Evolutionary conservation across 1,284 basidiomycete genomes (phyloP).

Genomic region (Athelia psychrophila): DNA sequence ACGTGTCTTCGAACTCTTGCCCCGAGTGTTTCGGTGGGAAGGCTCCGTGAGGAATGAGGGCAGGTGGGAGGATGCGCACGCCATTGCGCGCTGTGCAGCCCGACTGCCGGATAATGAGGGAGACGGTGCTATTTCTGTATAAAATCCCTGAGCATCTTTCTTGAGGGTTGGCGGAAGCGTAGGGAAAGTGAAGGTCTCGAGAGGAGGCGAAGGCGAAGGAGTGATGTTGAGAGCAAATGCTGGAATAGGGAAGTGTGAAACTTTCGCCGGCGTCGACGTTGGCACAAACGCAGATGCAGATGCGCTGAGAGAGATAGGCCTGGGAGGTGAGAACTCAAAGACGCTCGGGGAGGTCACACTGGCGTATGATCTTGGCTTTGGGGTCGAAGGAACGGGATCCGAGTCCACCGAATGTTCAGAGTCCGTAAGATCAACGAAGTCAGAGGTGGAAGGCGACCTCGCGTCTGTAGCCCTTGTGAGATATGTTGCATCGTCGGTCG

Average conservation of each 20-base stretch:
- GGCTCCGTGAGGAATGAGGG: conserved; percentile 23
- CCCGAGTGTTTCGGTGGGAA: conserved; percentile 13
- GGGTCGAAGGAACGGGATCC: conserved; percentile 23
- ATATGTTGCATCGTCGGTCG: not conserved
- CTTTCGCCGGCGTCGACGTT: conserved; percentile 9
- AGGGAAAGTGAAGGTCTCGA: conserved; percentile 13
- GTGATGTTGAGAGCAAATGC: conserved; percentile 7
- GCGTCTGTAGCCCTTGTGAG: not conserved
- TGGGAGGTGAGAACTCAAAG: conserved; percentile 21
- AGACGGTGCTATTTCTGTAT: conserved; percentile 17
- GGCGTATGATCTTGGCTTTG: conserved; percentile 22
- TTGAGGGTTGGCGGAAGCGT: conserved; percentile 21
- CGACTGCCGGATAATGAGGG: conserved; percentile 14
- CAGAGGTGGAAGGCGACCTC: not conserved
- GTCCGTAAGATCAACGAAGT: conserved; percentile 17
- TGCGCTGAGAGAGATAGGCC: conserved; percentile 27
- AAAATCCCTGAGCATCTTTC: conserved; percentile 32
- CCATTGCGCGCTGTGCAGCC: conserved; percentile 16
- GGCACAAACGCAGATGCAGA: conserved; percentile 28
- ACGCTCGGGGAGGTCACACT: conserved; percentile 13
- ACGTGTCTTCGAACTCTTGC: conserved; percentile 23
- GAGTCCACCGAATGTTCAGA: conserved; percentile 25
- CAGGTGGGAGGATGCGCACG: conserved; percentile 17
- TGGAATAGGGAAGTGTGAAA: conserved; percentile 16
- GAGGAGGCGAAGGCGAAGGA: conserved; percentile 21